phyloP scores from a whole-genome alignment of 495 filamentous ascomycete species.

The Aspergillus homomorphus region DNA sequence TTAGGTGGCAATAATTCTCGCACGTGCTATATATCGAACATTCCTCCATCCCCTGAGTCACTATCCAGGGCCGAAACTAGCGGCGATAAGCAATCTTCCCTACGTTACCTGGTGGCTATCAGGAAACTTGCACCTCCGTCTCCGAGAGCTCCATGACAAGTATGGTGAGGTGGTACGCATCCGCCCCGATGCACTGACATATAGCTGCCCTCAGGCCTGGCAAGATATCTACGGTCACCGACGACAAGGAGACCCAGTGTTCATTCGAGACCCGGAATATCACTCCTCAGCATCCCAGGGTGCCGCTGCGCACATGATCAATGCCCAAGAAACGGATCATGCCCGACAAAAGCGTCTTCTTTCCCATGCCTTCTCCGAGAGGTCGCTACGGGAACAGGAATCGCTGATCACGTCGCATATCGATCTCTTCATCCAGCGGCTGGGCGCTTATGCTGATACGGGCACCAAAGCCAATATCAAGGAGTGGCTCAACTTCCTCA shows the following conservation, averaged over 20 bases:
- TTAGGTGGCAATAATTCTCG: too few relatives aligned
- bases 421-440: conserved; percentile 31
- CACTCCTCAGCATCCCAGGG: background rate
- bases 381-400: conserved; percentile 40
- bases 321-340: conserved; percentile 20
- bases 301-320: background rate
- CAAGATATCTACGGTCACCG: conserved; percentile 3
- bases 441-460: background rate
- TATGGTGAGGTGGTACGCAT: background rate
- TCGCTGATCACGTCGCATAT: conserved; percentile 36
- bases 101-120: background rate
- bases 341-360: conserved; percentile 39
- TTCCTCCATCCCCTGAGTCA: background rate
- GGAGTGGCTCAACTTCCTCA: conserved; percentile 5
- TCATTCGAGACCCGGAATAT: background rate
- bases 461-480: background rate
- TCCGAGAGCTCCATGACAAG: background rate
- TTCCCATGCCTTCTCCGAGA: conserved; percentile 46
- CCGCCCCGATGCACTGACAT: conserved; percentile 3
- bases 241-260: background rate
- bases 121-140: background rate
- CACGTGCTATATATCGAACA: too few relatives aligned
- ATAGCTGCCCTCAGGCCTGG: background rate
- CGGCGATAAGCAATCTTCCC: background rate
- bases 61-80: background rate